A percentile compares a stretch with the other conserved stretches of the same genome.
These are phyloP conservation scores for Kurtzmaniella cleridarum DNA, from an alignment of 805 yeast species.

Conservation along the genomic window DNA sequence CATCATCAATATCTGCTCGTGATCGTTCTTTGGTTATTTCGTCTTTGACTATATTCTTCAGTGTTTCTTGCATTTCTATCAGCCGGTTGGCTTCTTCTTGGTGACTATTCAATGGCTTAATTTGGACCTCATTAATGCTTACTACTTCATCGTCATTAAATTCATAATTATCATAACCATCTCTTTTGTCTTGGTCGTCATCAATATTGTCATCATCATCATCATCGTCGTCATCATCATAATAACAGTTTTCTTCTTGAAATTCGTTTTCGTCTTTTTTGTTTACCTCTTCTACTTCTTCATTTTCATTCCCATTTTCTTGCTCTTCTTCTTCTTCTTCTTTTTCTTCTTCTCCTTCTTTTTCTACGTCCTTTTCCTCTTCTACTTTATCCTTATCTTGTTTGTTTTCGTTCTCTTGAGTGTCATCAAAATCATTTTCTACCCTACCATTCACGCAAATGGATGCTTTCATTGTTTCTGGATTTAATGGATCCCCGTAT, in stretches of 20 bases:
- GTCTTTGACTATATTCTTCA: too few relatives aligned
- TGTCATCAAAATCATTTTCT: neutral
- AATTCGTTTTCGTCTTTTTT: neutral
- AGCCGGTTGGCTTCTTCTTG: neutral
- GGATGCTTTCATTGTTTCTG: neutral
- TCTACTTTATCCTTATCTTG: neutral
- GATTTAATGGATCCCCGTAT: neutral
- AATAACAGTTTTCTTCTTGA: neutral
- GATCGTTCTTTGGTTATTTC: neutral
- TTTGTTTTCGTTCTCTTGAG: neutral
- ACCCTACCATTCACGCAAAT: neutral
- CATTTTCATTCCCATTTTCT: slow-evolving; percentile 1
- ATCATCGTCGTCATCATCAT: slow-evolving; percentile 6
- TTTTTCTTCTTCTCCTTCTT: neutral
- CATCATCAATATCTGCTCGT: slow-evolving; percentile 5
- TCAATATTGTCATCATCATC: slow-evolving; percentile 4
- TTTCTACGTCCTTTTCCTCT: neutral
- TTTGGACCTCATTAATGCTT: slow-evolving; percentile 1
- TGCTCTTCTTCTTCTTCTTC: neutral
- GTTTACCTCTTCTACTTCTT: slow-evolving; percentile 4
- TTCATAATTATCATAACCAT: too few relatives aligned
- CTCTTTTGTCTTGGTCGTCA: neutral
- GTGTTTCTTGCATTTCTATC: too few relatives aligned
- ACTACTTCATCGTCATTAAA: neutral
- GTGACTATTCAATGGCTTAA: neutral